Percentiles rank a stretch among this genome's conserved stretches.
phyloP scores from a whole-genome alignment of 2,329 filamentous ascomycete genomes.

The Calonectria leucothoes region DNA sequence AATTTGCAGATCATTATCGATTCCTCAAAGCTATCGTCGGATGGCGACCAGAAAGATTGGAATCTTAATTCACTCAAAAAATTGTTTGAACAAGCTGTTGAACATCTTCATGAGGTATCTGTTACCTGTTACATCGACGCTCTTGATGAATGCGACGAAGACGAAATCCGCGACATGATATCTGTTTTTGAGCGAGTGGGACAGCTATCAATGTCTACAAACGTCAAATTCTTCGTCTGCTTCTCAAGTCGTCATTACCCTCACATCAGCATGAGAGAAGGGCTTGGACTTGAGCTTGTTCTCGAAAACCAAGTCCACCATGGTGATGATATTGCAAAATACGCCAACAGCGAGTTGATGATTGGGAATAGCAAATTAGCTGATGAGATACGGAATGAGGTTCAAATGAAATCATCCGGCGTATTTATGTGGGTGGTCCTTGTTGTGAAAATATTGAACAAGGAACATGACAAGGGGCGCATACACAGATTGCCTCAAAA shows the following conservation, averaged over 20 bases:
- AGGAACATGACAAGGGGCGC: not conserved
- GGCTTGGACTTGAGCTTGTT: not conserved
- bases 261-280: not conserved
- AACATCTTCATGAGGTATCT: not conserved
- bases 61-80: not conserved
- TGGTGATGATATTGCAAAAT: not conserved
- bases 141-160: not conserved
- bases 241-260: not conserved
- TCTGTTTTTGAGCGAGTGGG: not conserved
- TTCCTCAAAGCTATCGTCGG: not conserved
- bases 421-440: not conserved
- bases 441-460: not conserved
- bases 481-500: not conserved
- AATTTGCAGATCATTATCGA: constrained; percentile 37
- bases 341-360: not conserved
- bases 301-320: not conserved
- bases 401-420: not conserved
- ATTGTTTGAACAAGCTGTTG: not conserved
- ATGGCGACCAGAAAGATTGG: not conserved
- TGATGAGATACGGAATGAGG: not conserved
- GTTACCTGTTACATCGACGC: not conserved
- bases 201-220: not conserved
- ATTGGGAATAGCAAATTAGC: not conserved
- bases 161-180: not conserved
- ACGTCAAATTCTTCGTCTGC: not conserved